A percentile compares a stretch with the other conserved stretches of the same genome.
Conservation (phyloP, 768 basidiomycete genomes). For the Podaxis mareebaensis region DNA sequence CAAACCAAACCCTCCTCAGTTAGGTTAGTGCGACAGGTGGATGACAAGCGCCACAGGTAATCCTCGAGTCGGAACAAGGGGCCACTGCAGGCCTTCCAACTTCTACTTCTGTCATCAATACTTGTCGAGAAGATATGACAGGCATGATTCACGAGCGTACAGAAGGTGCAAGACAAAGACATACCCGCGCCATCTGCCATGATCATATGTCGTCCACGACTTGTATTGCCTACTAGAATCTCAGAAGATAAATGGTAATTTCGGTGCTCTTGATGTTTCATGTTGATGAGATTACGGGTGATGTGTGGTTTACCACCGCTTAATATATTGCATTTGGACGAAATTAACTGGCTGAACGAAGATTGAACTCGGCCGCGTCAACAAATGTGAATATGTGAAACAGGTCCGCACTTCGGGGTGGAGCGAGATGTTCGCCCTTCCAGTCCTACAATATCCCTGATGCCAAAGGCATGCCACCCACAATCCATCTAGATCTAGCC, state of each 20-base stretch:
- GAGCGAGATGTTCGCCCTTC: too few relatives aligned
- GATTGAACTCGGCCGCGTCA: too few relatives aligned
- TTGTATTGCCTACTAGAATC: background rate
- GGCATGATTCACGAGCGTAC: background rate
- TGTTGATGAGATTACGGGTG: background rate
- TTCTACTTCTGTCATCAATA: background rate
- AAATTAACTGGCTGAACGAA: too few relatives aligned
- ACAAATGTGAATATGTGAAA: too few relatives aligned
- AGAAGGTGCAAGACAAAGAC: background rate
- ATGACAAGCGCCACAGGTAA: background rate
- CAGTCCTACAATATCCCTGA: too few relatives aligned
- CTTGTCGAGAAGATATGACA: background rate
- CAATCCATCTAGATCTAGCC: background rate
- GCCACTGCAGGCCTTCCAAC: background rate
- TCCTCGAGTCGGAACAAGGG: constrained; percentile 15
- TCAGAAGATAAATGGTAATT: background rate
- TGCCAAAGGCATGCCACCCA: background rate
- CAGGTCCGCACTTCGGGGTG: too few relatives aligned
- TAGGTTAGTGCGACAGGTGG: background rate
- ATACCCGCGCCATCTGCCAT: background rate
- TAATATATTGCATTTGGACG: too few relatives aligned
- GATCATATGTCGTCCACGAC: background rate
- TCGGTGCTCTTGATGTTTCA: background rate
- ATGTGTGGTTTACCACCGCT: too few relatives aligned
- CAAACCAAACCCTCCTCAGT: background rate